Evolutionary conservation across 192 early-diverging fungal genomes (phyloP).

Genomic region (Backusella westeae): DNA sequence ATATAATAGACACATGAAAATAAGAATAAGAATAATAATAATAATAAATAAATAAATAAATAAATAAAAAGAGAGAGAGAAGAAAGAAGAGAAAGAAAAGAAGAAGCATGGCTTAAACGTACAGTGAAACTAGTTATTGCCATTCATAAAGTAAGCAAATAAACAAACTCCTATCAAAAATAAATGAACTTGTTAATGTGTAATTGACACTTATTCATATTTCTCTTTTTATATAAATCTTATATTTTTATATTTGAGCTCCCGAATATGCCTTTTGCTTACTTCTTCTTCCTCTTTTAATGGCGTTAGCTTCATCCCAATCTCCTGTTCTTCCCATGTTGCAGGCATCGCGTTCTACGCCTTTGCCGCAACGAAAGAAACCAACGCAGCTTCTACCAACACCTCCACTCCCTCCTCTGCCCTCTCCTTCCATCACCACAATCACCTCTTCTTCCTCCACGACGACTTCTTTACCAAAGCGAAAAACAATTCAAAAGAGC

Average conservation of each 20-base stretch:
- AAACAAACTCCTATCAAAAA: not conserved
- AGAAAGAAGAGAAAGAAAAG: not conserved
- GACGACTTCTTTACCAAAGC: not conserved
- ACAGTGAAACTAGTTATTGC: no score
- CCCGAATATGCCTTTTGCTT: not conserved
- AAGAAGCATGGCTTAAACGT: not conserved
- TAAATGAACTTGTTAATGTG: no score
- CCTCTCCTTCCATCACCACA: not conserved
- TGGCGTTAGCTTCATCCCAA: conserved; percentile 4
- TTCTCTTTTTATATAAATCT: not conserved
- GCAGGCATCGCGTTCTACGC: not conserved
- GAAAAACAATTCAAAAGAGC: not conserved
- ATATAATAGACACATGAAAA: not conserved
- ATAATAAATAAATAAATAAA: not conserved
- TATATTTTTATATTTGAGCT: not conserved
- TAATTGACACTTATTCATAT: no score
- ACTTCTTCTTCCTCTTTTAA: not conserved
- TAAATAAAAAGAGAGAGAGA: not conserved
- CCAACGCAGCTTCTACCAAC: not conserved
- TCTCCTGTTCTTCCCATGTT: not conserved
- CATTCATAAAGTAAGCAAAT: no score
- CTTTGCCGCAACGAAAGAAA: not conserved
- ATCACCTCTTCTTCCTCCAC: not conserved
- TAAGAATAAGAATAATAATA: not conserved
- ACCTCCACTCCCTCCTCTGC: not conserved